Evolutionary conservation across 768 basidiomycete species (phyloP).

Genomic region (Boletus vermiculosoides): DNA sequence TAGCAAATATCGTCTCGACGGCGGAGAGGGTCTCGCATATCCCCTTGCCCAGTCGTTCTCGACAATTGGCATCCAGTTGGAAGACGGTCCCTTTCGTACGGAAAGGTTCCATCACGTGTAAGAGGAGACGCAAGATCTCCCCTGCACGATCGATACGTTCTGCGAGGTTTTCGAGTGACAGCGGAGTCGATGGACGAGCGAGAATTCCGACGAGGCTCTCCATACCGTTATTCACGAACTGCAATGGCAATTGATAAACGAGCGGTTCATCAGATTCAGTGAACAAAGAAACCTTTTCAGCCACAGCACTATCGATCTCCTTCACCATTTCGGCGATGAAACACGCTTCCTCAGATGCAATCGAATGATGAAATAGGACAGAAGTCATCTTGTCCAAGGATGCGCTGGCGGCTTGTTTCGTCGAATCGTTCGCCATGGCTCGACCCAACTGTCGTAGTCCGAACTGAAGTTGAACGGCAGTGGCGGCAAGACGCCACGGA

Average conservation of each 20-base stretch:
- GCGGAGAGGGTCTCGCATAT: conserved; percentile 46
- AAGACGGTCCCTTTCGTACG: conserved; percentile 49
- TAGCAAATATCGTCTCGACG: conserved; percentile 38
- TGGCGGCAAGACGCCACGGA: conserved; percentile 82
- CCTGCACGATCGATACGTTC: conserved; percentile 54
- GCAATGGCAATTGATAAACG: neutral
- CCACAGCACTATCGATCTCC: conserved; percentile 64
- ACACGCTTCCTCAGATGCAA: conserved; percentile 76
- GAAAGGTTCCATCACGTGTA: conserved; percentile 66
- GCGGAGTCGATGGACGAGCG: conserved; percentile 28
- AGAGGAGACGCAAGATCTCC: conserved; percentile 67
- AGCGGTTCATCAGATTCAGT: neutral
- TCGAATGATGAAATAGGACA: conserved; percentile 68
- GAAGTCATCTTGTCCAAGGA: conserved; percentile 66
- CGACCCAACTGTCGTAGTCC: conserved; percentile 72
- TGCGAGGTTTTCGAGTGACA: conserved; percentile 30
- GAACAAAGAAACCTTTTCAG: conserved; percentile 52
- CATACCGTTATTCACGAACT: conserved; percentile 79
- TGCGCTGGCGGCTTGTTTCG: conserved; percentile 51
- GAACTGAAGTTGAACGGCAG: conserved; percentile 76
- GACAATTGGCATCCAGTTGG: conserved; percentile 43
- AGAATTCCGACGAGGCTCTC: conserved; percentile 61
- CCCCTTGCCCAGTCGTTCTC: conserved; percentile 55
- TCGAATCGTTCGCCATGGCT: conserved; percentile 55
- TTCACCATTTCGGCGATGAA: conserved; percentile 81